A percentile compares a stretch with the other conserved stretches of the same genome.
Evolutionary conservation across 129 eudicot species (phyloP).

Genomic region (Cynara cardunculus): DNA sequence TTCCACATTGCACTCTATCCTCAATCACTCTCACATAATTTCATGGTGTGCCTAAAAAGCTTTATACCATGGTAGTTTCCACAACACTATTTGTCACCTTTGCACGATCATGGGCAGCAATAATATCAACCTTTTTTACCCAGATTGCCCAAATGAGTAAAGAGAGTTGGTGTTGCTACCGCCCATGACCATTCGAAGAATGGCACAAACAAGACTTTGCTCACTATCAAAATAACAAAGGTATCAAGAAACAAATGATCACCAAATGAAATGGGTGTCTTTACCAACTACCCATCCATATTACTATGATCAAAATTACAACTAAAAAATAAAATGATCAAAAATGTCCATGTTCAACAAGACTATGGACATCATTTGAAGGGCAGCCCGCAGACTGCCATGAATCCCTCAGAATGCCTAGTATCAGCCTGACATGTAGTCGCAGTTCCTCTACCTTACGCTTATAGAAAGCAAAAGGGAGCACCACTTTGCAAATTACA

Average conservation of each 20-base stretch:
- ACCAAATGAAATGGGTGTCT: not conserved
- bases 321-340: not conserved
- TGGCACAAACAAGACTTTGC: not conserved
- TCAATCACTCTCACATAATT: too few relatives aligned
- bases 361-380: not conserved
- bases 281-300: not conserved
- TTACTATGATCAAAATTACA: not conserved
- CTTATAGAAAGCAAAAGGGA: constrained; percentile 40
- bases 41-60: too few relatives aligned
- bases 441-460: constrained; percentile 44
- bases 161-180: not conserved
- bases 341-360: not conserved
- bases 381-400: not conserved
- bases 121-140: not conserved
- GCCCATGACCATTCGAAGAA: not conserved
- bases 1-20: too few relatives aligned
- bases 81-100: not conserved
- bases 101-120: not conserved
- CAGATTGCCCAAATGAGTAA: not conserved
- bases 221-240: too few relatives aligned
- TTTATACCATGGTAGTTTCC: too few relatives aligned
- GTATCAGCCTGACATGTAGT: constrained; percentile 47
- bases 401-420: constrained; percentile 58
- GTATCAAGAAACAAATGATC: not conserved
- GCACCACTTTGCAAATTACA: constrained; percentile 42